These are phyloP conservation scores for Aspergillus sclerotiicarbonarius DNA, from an alignment of 495 filamentous ascomycete species.

Conservation along the genomic window DNA sequence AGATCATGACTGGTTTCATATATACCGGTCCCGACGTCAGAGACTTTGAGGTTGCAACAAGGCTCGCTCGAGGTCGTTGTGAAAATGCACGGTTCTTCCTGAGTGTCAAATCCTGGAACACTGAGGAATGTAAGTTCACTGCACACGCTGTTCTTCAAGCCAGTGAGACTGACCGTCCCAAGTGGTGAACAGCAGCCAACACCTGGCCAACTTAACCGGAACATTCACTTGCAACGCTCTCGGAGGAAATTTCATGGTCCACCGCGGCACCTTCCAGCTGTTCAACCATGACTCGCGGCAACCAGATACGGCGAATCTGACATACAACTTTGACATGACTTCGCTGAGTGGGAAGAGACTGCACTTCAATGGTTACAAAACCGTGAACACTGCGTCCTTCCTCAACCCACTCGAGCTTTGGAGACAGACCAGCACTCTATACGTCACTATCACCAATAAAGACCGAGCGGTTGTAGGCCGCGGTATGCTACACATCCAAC, in stretches of 20 bases:
- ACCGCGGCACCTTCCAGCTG: neutral
- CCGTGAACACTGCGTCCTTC: neutral
- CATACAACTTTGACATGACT: conserved; percentile 3
- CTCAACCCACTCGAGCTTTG: neutral
- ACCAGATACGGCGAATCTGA: conserved; percentile 1
- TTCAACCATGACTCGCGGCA: conserved; percentile 4
- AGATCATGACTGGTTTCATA: conserved; percentile 1
- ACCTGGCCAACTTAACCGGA: neutral
- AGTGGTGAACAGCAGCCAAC: neutral
- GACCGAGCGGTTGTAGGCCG: neutral
- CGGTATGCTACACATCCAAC: conserved; percentile 1
- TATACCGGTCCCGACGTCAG: neutral
- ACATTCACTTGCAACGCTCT: conserved; percentile 1
- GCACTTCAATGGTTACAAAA: conserved; percentile 3
- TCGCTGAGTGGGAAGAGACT: neutral
- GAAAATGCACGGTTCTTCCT: conserved; percentile 3
- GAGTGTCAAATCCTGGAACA: conserved; percentile 1
- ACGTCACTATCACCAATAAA: neutral
- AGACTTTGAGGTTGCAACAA: conserved; percentile 1
- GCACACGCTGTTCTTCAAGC: neutral
- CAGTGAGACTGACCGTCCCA: too few relatives aligned
- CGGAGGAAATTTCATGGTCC: neutral
- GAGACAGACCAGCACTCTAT: neutral
- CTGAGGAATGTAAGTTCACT: conserved; percentile 2
- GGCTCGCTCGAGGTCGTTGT: neutral